These are phyloP conservation scores for Conticribra guillardii DNA, from an alignment of 108 stramenopile species.

Conservation along the genomic window DNA sequence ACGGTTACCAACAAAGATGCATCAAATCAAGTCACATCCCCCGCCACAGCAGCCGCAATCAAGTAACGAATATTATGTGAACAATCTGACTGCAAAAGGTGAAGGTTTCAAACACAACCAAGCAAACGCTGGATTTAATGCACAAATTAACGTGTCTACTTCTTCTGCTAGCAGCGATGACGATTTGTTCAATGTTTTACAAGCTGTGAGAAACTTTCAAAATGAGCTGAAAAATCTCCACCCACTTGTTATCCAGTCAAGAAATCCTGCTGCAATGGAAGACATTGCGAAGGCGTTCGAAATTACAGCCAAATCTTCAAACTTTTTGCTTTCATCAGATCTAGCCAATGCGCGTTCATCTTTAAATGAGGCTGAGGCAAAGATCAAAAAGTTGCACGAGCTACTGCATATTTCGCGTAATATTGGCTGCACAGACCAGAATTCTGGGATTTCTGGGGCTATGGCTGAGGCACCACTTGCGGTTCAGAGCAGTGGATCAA, in stretches of 20 bases:
- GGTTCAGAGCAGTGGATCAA: too few species aligned
- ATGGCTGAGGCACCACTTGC: neutral
- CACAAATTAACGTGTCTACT: too few species aligned
- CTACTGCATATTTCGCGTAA: neutral
- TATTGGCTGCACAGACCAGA: neutral
- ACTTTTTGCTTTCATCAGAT: slow-evolving; percentile 20
- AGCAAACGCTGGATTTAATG: too few species aligned
- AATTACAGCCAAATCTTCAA: slow-evolving; percentile 24
- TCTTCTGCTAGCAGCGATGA: slow-evolving; percentile 9
- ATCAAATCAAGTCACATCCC: too few species aligned
- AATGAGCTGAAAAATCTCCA: slow-evolving; percentile 19
- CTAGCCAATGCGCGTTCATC: slow-evolving; percentile 4
- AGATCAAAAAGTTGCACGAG: slow-evolving; percentile 14
- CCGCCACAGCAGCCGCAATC: too few species aligned
- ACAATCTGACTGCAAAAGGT: too few species aligned
- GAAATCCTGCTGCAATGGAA: slow-evolving; percentile 14
- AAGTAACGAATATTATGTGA: too few species aligned
- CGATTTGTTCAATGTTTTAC: slow-evolving; percentile 9
- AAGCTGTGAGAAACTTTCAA: slow-evolving; percentile 6
- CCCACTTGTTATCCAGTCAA: slow-evolving; percentile 7
- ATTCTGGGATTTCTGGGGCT: neutral
- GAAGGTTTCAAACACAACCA: too few species aligned
- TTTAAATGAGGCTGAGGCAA: slow-evolving; percentile 22
- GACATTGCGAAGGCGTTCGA: slow-evolving; percentile 17
- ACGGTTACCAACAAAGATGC: too few species aligned